A percentile compares a stretch with the other conserved stretches of the same genome.
Conservation (phyloP, 345 rosid species). For the Arabis alpina region DNA sequence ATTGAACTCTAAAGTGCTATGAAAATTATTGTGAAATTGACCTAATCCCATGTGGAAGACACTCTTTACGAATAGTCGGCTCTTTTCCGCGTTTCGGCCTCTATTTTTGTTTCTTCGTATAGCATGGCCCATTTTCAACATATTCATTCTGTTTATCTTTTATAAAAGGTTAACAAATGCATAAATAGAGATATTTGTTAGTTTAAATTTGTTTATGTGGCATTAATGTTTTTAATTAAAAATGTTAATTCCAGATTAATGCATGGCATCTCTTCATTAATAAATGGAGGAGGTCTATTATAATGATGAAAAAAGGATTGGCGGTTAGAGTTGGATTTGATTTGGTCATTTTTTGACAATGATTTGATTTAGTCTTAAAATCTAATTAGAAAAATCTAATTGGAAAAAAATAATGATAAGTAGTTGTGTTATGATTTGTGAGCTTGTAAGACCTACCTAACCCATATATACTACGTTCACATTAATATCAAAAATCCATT, state of each 20-base stretch:
- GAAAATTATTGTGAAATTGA: slow-evolving; percentile 33
- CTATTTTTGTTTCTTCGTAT: not conserved
- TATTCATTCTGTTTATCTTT: slow-evolving; percentile 3
- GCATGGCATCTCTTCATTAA: not conserved
- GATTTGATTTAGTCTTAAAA: slow-evolving; percentile 22
- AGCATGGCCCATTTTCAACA: slow-evolving; percentile 20
- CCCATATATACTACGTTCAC: slow-evolving; percentile 19
- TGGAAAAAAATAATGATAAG: not conserved
- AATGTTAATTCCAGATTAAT: no score
- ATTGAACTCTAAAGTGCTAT: slow-evolving; percentile 3
- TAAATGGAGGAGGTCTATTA: slow-evolving; percentile 10
- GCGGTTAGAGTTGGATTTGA: slow-evolving; percentile 31
- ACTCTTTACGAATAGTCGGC: slow-evolving; percentile 32
- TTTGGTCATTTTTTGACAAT: slow-evolving; percentile 23
- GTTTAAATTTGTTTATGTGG: not conserved
- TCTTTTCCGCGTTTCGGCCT: slow-evolving; percentile 39
- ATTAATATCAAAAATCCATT: not conserved
- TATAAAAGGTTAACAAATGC: not conserved
- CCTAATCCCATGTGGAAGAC: slow-evolving; percentile 41
- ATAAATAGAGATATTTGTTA: slow-evolving; percentile 3
- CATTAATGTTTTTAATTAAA: not conserved
- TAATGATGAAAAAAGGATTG: slow-evolving; percentile 7
- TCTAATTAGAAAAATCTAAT: not conserved
- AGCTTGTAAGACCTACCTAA: slow-evolving; percentile 35
- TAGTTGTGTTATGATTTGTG: slow-evolving; percentile 18